Percentiles rank a stretch among this genome's conserved stretches.
Evolutionary conservation across 805 yeast species (phyloP).

Genomic region (Suhomyces prunicola): DNA sequence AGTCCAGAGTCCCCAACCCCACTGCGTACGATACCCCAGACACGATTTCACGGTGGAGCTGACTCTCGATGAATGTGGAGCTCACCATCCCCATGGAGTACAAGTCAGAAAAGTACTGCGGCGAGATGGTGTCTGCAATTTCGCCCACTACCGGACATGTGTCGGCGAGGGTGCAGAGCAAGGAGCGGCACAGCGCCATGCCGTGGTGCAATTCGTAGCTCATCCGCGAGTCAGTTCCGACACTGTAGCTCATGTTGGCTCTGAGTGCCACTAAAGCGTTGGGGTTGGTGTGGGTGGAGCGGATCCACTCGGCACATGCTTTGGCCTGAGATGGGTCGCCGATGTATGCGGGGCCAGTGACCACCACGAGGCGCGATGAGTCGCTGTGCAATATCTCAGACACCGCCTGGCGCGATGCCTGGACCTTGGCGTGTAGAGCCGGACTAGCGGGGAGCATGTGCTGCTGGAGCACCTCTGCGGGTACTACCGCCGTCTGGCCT

Average conservation of each 20-base stretch:
- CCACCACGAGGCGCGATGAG: constrained; percentile 22
- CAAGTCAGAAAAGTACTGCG: constrained; percentile 49
- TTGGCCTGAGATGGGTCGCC: constrained; percentile 29
- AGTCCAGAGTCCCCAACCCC: constrained; percentile 37
- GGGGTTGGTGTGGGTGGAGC: not conserved
- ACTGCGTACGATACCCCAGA: constrained; percentile 51
- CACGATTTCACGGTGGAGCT: constrained; percentile 48
- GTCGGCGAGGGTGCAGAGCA: constrained; percentile 39
- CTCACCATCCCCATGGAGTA: constrained; percentile 44
- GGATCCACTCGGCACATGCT: constrained; percentile 43
- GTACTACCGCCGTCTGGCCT: constrained; percentile 38
- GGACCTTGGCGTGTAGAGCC: constrained; percentile 24
- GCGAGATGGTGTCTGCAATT: constrained; percentile 47
- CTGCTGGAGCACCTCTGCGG: constrained; percentile 44
- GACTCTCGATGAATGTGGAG: constrained; percentile 45
- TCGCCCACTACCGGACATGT: constrained; percentile 46
- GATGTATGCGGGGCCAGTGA: constrained; percentile 39
- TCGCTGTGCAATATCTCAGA: not conserved
- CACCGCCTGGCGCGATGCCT: constrained; percentile 23
- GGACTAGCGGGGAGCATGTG: constrained; percentile 35
- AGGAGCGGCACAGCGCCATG: constrained; percentile 38
- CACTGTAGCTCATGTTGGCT: constrained; percentile 31
- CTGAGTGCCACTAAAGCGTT: constrained; percentile 31
- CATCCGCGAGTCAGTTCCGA: constrained; percentile 16
- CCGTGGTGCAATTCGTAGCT: constrained; percentile 37